Evolutionary conservation across 129 eudicot genomes (phyloP), one percentile per base, ranked within the genome.

Genomic region (Flaveria sonorensis): DNA sequence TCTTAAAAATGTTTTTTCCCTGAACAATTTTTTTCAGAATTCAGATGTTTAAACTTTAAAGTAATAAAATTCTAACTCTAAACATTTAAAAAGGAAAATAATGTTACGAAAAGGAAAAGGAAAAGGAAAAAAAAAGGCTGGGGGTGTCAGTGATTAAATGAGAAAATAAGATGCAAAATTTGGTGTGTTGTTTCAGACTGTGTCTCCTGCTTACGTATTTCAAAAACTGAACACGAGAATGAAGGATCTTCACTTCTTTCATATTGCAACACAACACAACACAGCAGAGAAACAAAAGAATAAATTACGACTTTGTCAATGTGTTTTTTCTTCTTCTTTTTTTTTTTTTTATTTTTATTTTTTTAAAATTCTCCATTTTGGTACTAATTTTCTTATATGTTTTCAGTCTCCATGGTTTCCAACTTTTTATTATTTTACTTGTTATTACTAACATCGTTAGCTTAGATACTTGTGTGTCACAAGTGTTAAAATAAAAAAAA

Each of bases 121-220:
- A 19, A 64, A 68, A 77, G 55, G 56, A 43, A 77, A 76, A 77
- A 45, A 43, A 77, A 76, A 77, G 18, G 81, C 60, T 66, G 70
- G 39, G 39, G 32, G 16, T 80, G 82, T 81, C 80, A 79, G 79
- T 56, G 59, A 84, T 72, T 65, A 64, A 76, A 67, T 78, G 82
- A 78, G 70, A 59, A 71, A 77, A 62, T 72, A 71, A 63, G 62
- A 69, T 60, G 48, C 75, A 56, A 70, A 71, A 76, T 71, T 56
- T 75, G 65, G 50, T 71, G 59, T 80, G 80, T 70, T 57, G 74
- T 77, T 18, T 79, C 83, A 79, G 78, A 51, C 47, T 3, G 39
- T 63, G 83, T 79, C 83, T 63, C 39, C 39, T 32, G 39, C 83
- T 78, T 71, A 59, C 68, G 32, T 71, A 50, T 48, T 71, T 60